Base-by-base conservation (phyloP, 768 basidiomycete species). In the Termitomyces sp. region DNA sequence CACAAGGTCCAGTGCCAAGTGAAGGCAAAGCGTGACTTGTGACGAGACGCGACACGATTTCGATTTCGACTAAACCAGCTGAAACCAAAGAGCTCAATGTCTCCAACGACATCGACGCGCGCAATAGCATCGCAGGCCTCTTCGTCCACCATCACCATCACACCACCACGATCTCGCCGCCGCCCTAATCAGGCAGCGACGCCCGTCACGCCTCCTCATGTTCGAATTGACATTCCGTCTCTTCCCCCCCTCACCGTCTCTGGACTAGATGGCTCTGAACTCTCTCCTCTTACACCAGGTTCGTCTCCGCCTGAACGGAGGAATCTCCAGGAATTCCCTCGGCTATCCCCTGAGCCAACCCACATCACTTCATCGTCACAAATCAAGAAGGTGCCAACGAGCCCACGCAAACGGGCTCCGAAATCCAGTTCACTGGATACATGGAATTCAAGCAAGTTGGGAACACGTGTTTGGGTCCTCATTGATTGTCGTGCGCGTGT, bases 381-480 rank as follows among this genome's bases (percentile, higher is more conserved):
- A 45, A 50, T 22, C 26, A 53, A 47, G 20, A 32, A 41, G 33
- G n/a, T 26, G 5, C 18, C 38, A 13, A 59, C 52, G 18, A 47
- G 36, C 18, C 56, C 57, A 13, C 45, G 49, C n/a, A 56, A 56
- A 57, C 52, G 53, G 48, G 38, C 48, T 28, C 20, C 30, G 16
- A 54, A 54, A 36, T 32, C 28, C 48, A 30, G 20, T 20, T 41
- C 48, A 55, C 14, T 41, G 35, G 38, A 59, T 22, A 11, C 38
- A 40, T 71, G 72, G 72, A 58, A 64, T 43, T 28, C 67, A 11
- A 58, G 61, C 22, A 61, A 63, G 10, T 61, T 78, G 51, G 79
- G 74, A 36, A 65, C 69, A 57, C 72, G 75, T 36, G 79, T 83
- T 3, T 86, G 83, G 83, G 76, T 86, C 9, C 71, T 81, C 1